Conservation (phyloP, 768 basidiomycete genomes). For the Russula virescens region DNA sequence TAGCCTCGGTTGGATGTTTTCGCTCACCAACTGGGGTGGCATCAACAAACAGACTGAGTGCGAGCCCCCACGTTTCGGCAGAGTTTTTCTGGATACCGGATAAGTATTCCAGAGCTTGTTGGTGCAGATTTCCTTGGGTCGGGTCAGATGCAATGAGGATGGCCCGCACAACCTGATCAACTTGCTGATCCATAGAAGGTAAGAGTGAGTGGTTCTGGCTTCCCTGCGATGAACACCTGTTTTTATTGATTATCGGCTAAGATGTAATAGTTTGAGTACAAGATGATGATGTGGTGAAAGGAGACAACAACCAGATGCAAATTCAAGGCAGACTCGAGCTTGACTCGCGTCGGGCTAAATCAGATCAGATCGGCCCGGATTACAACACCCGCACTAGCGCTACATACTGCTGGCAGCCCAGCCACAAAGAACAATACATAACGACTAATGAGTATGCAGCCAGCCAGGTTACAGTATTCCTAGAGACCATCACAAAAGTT, state of each 20-base stretch:
- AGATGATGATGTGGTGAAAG: slow-evolving; percentile 3
- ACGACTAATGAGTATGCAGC: too few species aligned
- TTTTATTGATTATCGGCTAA: slow-evolving; percentile 13
- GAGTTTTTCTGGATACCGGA: slow-evolving; percentile 71
- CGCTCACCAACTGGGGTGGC: slow-evolving; percentile 51
- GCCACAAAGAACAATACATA: too few species aligned
- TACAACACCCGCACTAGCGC: neutral
- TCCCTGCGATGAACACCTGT: slow-evolving; percentile 16
- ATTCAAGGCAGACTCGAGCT: neutral
- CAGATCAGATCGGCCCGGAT: slow-evolving; percentile 17
- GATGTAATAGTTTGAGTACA: slow-evolving; percentile 1
- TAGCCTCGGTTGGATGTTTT: slow-evolving; percentile 63
- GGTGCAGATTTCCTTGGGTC: slow-evolving; percentile 62
- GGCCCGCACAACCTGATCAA: slow-evolving; percentile 74
- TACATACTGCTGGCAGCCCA: too few species aligned
- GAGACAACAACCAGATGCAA: neutral
- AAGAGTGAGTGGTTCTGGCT: slow-evolving; percentile 22
- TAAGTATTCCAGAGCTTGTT: slow-evolving; percentile 82
- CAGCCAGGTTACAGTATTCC: too few species aligned
- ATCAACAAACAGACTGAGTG: slow-evolving; percentile 68
- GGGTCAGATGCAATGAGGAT: slow-evolving; percentile 86
- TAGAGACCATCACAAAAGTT: too few species aligned
- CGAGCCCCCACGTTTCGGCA: slow-evolving; percentile 72
- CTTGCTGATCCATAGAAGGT: slow-evolving; percentile 61
- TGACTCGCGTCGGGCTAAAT: slow-evolving; percentile 14